These are phyloP conservation scores for Nemania sp. DNA, from an alignment of 2,329 filamentous ascomycete genomes.

Conservation along the genomic window DNA sequence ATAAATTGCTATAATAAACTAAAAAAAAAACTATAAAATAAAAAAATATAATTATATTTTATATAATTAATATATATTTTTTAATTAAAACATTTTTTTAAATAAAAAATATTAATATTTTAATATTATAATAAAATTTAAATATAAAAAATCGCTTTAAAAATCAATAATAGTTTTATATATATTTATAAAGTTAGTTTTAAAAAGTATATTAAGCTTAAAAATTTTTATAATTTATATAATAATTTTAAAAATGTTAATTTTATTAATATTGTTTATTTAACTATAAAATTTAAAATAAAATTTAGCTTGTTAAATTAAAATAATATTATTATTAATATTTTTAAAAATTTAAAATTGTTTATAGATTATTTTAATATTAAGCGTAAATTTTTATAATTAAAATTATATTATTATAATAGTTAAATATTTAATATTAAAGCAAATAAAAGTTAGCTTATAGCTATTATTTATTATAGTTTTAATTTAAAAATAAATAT, in stretches of 20 bases:
- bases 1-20: not conserved
- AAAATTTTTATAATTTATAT: not conserved
- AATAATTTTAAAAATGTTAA: not conserved
- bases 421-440: not conserved
- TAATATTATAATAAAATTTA: not conserved
- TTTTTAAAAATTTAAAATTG: not conserved
- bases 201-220: not conserved
- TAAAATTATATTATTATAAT: not conserved
- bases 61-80: not conserved
- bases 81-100: not conserved
- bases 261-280: not conserved
- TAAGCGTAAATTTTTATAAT: not conserved
- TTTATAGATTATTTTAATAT: not conserved
- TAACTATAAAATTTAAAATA: not conserved
- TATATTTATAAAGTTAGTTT: not conserved
- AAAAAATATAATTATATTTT: not conserved
- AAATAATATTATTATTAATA: not conserved
- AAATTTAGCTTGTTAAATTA: not conserved
- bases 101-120: not conserved
- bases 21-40: not conserved
- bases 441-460: too few relatives aligned
- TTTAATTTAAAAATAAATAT: not conserved
- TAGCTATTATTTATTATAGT: not conserved
- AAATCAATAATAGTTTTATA: not conserved
- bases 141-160: not conserved